A percentile compares a stretch with the other conserved stretches of the same genome.
phyloP scores from a whole-genome alignment of 2,329 filamentous ascomycete species.

The Parastagonospora avenae region DNA sequence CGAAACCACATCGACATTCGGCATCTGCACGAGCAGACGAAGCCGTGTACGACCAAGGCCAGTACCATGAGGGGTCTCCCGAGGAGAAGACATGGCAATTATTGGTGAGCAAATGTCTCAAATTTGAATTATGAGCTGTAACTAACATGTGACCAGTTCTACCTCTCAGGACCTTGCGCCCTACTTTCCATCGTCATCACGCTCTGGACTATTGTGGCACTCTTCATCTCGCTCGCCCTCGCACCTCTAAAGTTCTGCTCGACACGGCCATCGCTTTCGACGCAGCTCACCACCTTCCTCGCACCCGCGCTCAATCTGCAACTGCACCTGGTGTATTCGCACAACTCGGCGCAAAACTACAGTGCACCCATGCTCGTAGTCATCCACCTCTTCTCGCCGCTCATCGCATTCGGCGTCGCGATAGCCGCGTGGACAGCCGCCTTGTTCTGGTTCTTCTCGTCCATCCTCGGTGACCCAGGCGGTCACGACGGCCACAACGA shows the following conservation, averaged over 20 bases:
- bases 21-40: constrained; percentile 24
- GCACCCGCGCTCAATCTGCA: constrained; percentile 60
- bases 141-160: constrained; percentile 50
- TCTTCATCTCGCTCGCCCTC: constrained; percentile 55
- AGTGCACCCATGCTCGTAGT: constrained; percentile 53
- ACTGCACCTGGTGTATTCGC: constrained; percentile 55
- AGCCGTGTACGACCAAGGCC: constrained; percentile 41
- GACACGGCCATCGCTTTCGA: constrained; percentile 52
- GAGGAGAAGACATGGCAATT: constrained; percentile 53
- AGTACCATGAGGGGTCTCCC: constrained; percentile 46
- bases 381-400: constrained; percentile 60
- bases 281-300: constrained; percentile 59
- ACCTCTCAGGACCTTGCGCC: constrained; percentile 59
- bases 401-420: constrained; percentile 62
- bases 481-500: constrained; percentile 65
- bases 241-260: constrained; percentile 62
- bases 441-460: constrained; percentile 66
- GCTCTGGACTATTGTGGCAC: constrained; percentile 57
- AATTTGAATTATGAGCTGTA: neutral
- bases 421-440: constrained; percentile 64
- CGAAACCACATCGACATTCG: constrained; percentile 26
- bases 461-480: constrained; percentile 66
- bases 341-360: constrained; percentile 44
- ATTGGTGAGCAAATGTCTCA: constrained; percentile 36
- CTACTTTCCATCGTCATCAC: constrained; percentile 60